phyloP scores from a whole-genome alignment of 108 stramenopile species.

The Aurantiochytrium sp. region DNA sequence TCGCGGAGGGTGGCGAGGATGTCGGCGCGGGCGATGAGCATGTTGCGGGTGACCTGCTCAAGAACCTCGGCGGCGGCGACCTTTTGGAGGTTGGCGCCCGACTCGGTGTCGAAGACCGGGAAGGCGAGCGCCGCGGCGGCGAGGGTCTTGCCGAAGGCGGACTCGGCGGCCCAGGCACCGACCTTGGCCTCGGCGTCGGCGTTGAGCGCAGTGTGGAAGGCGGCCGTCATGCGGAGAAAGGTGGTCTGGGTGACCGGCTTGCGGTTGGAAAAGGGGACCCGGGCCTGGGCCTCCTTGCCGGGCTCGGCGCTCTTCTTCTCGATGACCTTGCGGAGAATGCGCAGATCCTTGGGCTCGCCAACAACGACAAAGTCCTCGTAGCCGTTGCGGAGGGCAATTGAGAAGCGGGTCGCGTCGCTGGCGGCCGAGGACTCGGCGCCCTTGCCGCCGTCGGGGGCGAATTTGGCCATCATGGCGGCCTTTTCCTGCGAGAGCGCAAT shows the following conservation, averaged over 20 bases:
- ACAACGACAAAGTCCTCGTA: background rate
- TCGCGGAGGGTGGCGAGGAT: background rate
- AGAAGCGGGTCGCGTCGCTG: background rate
- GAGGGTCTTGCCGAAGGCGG: background rate
- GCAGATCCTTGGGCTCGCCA: background rate
- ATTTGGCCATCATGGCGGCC: background rate
- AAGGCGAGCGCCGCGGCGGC: background rate
- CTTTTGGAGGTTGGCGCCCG: background rate
- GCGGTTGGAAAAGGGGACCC: conserved; percentile 14
- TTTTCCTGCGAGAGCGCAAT: background rate
- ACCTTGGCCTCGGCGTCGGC: background rate
- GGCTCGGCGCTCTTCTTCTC: background rate
- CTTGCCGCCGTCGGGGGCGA: background rate
- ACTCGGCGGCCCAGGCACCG: background rate
- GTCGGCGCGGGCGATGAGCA: background rate
- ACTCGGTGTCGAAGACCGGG: conserved; percentile 25
- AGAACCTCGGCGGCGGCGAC: background rate
- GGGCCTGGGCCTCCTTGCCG: conserved; percentile 27
- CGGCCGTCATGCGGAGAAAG: conserved; percentile 26
- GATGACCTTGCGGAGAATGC: background rate
- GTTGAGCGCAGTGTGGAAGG: conserved; percentile 13
- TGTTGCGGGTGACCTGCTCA: background rate
- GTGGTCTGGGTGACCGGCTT: conserved; percentile 21
- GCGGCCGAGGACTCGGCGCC: background rate
- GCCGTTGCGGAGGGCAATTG: background rate